These are phyloP conservation scores for Leucosporidium yakuticum DNA, from an alignment of 768 basidiomycete species.

Conservation along the genomic window DNA sequence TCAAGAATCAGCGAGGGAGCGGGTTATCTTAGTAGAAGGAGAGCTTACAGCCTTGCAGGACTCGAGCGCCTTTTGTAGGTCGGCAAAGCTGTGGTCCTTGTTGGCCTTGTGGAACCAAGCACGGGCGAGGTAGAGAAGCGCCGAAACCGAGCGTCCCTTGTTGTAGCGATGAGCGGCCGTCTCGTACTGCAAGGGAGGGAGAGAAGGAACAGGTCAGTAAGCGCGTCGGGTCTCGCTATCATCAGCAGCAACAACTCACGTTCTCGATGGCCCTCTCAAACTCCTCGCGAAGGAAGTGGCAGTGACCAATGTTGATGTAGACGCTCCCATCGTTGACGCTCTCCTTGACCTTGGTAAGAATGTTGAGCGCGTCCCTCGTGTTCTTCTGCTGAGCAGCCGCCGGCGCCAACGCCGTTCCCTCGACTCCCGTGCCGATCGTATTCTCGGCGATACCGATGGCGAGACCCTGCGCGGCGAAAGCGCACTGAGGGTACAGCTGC, in stretches of 20 bases:
- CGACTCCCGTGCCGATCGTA: constrained; percentile 56
- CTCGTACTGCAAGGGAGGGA: constrained; percentile 74
- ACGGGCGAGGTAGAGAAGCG: constrained; percentile 77
- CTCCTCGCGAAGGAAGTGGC: constrained; percentile 85
- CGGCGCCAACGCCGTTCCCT: constrained; percentile 51
- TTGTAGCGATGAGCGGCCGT: constrained; percentile 78
- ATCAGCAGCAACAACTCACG: constrained; percentile 48
- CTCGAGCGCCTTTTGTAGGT: constrained; percentile 76
- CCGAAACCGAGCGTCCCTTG: constrained; percentile 63
- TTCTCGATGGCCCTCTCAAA: constrained; percentile 94
- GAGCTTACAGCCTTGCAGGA: constrained; percentile 58
- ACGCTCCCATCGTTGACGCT: constrained; percentile 74
- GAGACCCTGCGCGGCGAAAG: constrained; percentile 88
- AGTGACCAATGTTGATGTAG: constrained; percentile 94
- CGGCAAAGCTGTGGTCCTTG: constrained; percentile 73
- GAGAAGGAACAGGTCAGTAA: not conserved
- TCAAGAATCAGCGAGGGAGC: not conserved
- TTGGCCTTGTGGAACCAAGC: constrained; percentile 92
- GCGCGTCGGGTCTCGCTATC: not conserved
- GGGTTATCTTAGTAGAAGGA: not conserved
- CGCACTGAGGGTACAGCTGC: constrained; percentile 72
- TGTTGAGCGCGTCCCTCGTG: constrained; percentile 76
- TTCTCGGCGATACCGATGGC: constrained; percentile 93
- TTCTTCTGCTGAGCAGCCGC: constrained; percentile 58
- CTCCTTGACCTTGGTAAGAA: constrained; percentile 88